phyloP scores from a whole-genome alignment of 441 rosid species.

The Daphne laureola region DNA sequence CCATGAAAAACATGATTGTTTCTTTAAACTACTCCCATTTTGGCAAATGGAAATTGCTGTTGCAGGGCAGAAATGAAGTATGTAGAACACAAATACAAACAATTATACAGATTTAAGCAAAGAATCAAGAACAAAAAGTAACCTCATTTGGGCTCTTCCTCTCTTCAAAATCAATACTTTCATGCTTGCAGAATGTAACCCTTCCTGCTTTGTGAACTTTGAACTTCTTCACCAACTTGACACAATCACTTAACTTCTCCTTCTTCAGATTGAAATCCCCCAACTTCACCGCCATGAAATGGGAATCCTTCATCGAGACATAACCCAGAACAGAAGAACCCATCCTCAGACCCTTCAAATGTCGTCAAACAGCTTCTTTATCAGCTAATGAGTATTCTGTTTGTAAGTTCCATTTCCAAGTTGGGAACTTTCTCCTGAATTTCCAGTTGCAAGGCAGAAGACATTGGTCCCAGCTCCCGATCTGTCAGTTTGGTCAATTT shows the following conservation, averaged over 20 bases:
- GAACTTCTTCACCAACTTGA: slow-evolving; percentile 17
- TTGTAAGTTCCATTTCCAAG: slow-evolving; percentile 1
- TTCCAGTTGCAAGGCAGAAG: neutral
- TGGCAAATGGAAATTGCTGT: neutral
- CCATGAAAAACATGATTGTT: neutral
- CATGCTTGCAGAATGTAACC: slow-evolving; percentile 28
- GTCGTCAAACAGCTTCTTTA: neutral
- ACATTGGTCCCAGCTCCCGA: slow-evolving; percentile 4
- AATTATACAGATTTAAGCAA: neutral
- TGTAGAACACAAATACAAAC: neutral
- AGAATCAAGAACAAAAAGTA: slow-evolving; percentile 4
- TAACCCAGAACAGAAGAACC: slow-evolving; percentile 32
- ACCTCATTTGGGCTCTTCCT: slow-evolving; percentile 81
- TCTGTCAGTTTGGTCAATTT: neutral
- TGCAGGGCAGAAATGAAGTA: neutral
- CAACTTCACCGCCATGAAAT: slow-evolving; percentile 17
- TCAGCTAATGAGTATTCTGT: neutral
- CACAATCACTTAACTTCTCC: slow-evolving; percentile 11
- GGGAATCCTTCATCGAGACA: slow-evolving; percentile 17
- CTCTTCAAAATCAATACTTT: slow-evolving; percentile 37
- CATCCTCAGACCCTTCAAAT: slow-evolving; percentile 22
- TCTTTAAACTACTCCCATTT: neutral
- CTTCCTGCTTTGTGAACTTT: slow-evolving; percentile 16
- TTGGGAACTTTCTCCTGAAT: neutral
- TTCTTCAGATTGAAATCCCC: slow-evolving; percentile 23